Evolutionary conservation across 352 stramenopile species (phyloP).

Genomic region (Globisporangium okanoganense): DNA sequence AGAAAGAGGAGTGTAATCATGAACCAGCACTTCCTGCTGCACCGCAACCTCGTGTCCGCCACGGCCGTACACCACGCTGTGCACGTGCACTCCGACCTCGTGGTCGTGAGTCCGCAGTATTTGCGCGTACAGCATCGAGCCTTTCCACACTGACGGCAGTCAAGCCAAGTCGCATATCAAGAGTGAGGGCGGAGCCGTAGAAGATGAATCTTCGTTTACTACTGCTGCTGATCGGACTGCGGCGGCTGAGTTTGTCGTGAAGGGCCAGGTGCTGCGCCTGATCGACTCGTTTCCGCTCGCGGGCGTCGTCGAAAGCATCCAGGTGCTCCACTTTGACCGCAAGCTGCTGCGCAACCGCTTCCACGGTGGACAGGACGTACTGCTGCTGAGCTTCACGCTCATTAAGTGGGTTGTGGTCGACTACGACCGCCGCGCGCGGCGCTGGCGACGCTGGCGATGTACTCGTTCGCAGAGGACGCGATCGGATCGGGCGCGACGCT

Average conservation of each 20-base stretch:
- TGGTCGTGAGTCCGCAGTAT: constrained; percentile 68
- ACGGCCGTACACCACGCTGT: constrained; percentile 76
- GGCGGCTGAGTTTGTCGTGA: constrained; percentile 15
- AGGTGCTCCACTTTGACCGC: constrained; percentile 72
- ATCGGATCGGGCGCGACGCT: constrained; percentile 77
- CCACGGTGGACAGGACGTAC: constrained; percentile 61
- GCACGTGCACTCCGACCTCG: constrained; percentile 56
- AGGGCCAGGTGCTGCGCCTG: constrained; percentile 69
- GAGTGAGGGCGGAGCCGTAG: neutral
- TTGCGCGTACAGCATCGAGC: constrained; percentile 80
- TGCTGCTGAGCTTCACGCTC: constrained; percentile 67
- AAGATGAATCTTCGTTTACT: neutral
- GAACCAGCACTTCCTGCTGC: constrained; percentile 83
- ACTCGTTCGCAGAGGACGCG: constrained; percentile 74
- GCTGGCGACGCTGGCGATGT: constrained; percentile 74
- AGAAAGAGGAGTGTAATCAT: constrained; percentile 28
- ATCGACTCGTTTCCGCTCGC: constrained; percentile 69
- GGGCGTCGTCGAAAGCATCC: constrained; percentile 62
- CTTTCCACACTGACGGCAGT: constrained; percentile 27
- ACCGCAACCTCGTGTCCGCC: constrained; percentile 74
- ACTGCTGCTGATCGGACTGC: too few species aligned
- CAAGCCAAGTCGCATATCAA: neutral
- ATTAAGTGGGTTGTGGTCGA: constrained; percentile 84
- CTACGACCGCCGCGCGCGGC: constrained; percentile 47
- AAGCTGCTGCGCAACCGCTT: constrained; percentile 58